Conservation (phyloP, 2,329 filamentous ascomycete species). For the Neobulgaria alba region DNA sequence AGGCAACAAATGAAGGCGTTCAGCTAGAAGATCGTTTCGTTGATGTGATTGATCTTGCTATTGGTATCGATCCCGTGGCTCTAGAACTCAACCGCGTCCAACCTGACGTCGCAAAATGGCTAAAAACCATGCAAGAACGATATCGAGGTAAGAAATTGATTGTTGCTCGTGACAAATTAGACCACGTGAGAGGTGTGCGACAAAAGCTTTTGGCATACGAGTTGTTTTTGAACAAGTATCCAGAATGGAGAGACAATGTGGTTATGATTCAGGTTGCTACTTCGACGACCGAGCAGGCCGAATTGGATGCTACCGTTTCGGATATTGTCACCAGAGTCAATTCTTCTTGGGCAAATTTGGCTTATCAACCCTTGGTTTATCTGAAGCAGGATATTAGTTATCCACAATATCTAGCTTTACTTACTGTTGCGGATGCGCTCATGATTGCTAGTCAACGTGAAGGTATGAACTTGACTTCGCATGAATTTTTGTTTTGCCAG, state of each 20-base stretch:
- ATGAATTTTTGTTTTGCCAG: constrained; percentile 90
- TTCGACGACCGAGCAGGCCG: constrained; percentile 78
- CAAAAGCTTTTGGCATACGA: constrained; percentile 89
- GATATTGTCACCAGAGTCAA: constrained; percentile 95
- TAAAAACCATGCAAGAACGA: constrained; percentile 69
- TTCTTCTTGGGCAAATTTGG: constrained; percentile 79
- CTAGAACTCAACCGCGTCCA: constrained; percentile 64
- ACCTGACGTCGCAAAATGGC: constrained; percentile 67
- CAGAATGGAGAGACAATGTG: constrained; percentile 78
- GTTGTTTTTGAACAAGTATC: constrained; percentile 87
- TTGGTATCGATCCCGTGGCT: constrained; percentile 80
- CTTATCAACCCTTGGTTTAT: constrained; percentile 88
- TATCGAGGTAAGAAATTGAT: constrained; percentile 87
- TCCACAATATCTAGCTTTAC: constrained; percentile 81
- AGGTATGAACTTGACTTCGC: constrained; percentile 93
- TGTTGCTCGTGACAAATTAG: constrained; percentile 88
- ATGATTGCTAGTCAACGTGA: constrained; percentile 95
- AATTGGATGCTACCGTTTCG: constrained; percentile 79
- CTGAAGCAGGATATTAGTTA: constrained; percentile 93
- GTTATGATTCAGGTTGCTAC: constrained; percentile 92
- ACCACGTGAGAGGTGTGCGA: constrained; percentile 82
- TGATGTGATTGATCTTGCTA: constrained; percentile 75
- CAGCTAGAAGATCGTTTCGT: constrained; percentile 91
- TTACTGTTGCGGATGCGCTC: constrained; percentile 81
- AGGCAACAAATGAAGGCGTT: constrained; percentile 79